Evolutionary conservation across 495 filamentous ascomycete genomes (phyloP), one percentile per base, ranked within the genome.

Genomic region (Apodospora peruviana): DNA sequence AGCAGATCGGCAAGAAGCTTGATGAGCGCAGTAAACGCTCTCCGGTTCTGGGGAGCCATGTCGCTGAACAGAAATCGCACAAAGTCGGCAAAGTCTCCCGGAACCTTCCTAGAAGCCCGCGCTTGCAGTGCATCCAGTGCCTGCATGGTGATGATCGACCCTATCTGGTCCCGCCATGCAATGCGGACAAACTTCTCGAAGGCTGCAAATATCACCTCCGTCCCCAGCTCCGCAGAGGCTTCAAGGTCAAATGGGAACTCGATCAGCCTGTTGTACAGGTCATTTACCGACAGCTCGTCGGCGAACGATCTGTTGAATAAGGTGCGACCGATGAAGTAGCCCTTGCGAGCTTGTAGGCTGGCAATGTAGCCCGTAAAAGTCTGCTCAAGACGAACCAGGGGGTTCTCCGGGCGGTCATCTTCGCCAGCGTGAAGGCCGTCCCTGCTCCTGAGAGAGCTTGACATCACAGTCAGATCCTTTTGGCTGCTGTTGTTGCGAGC

Each of bases 101-200:
- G 81, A 48, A 86, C 80, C 59, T 83, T 73, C 41, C 80, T 85
- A 20, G 88, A 82, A 32, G 87, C 86, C 52, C 87, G 85, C 25
- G 74, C 73, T 57, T 91, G 90, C 19, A 98, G 72, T 11, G 75
- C 72, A 42, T 81, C 77, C 22, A 95, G 67, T 14, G 78, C 74
- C 20, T 83, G 69, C 24, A 74, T 62, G 2, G 82, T 75, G 50
- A 97, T 77, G 29, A 97, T 74, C 2, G 86, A 79, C 0, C 94
- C 94, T 75, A 96, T 91, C 52, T 87, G 85, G 41, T 90, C 83
- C 45, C 75, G 82, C 93, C 93, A 98, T 23, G 90, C 90, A 48
- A 87, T 84, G 48, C 80, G 82, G 59, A 96, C 74, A 52, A 96
- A 98, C 50, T 93, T 96, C 57, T 95, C 90, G 59, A 98, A 98